Base-by-base conservation (phyloP, 768 basidiomycete genomes). In the Boletus rubroflammeus region DNA sequence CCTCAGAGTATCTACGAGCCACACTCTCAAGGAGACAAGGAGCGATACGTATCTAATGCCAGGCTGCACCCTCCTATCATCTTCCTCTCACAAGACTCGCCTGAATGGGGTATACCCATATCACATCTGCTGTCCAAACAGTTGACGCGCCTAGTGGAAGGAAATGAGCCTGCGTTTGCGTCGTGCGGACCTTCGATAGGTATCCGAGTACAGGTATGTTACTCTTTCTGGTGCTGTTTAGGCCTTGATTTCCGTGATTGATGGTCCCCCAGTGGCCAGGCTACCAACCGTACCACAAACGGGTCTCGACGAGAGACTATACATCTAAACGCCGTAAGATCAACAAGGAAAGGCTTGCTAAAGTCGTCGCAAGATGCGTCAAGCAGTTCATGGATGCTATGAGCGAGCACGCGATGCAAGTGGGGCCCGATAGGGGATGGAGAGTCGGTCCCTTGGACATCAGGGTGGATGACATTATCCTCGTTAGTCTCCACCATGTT, bases 401-500 rank as follows among this genome's bases (percentile, higher is more conserved):
- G 50, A 53, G 36, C 36, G 2, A 11, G 21, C 50, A 52, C 25
- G 4, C 28, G 7, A 61, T 61, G 54, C 11, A 58, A 19, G 15
- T 14, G 0, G 54, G 52, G 10, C 48, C 60, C 1, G 57, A 62
- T 26, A 8, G 0, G 8, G 36, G 1, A 29, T 67, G 65, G 66
- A 57, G 42, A 25, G 43, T 67, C 14, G 63, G 66, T 10, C 36
- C 51, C 0, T 17, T 8, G 6, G 26, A 29, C 3, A 57, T 64
- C 21, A 44, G 6, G 7, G 35, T 54, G 4, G 55, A 62, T 5
- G 55, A 65, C 21, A 14, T 62, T 38, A 71, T 83, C 45, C 81
- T 90, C 39, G 83, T 89, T 59, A 84, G 85, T 60, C 78, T 89
- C 39, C 86, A 88, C 69, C 88, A 89, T 56, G 86, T 89, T 47